Base-by-base conservation (phyloP, 371 early-diverging fungal species). In the Mortierella sp. region DNA sequence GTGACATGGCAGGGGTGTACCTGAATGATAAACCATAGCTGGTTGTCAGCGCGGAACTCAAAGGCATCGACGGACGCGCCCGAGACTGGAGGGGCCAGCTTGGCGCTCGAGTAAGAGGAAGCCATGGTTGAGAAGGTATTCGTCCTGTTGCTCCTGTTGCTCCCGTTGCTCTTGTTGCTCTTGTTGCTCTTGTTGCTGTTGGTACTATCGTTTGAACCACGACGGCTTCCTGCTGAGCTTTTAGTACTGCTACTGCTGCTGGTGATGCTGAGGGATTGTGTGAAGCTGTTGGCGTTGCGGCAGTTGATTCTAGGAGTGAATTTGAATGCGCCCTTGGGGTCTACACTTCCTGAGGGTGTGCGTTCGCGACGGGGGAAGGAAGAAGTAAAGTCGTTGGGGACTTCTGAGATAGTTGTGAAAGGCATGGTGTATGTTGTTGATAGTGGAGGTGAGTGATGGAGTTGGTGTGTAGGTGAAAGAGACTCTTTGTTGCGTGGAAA, bases 21-120 rank as follows among this genome's bases (percentile, higher is more conserved):
- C 29, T 61, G 79, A 48, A 78, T 73, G 1, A 47, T 73, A 39
- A 55, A 73, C 79, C 73, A 69, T 10, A 52, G 40, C 29, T 41
- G 34, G 1, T 22, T 34, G 31, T 73, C 79, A 1, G 13, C 44
- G 26, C 69, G 16, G 19, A 34, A n/a, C 47, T 73, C 70, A 19
- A 64, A 37, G 26, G 37, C 69, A n/a, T 64, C 58, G 10, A 73
- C 73, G 31, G 47, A 26, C 0, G 65, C 70, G 11, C 70, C 40
- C 9, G 41, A 26, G 1, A 78, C 43, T 5, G 73, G 79, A 3
- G 79, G 73, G 3, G 79, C 79, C 11, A 78, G 70, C n/a, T 78
- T 78, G 29, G 68, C 79, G 19, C 69, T 66, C 2, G 66, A 73
- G 44, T 73, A 73, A 2, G 64, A 78, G 5, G 61, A 55, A 10